Evolutionary conservation across 371 early-diverging fungal species (phyloP), one percentile per base, ranked within the genome.

Genomic region (Chytridium lagenaria): DNA sequence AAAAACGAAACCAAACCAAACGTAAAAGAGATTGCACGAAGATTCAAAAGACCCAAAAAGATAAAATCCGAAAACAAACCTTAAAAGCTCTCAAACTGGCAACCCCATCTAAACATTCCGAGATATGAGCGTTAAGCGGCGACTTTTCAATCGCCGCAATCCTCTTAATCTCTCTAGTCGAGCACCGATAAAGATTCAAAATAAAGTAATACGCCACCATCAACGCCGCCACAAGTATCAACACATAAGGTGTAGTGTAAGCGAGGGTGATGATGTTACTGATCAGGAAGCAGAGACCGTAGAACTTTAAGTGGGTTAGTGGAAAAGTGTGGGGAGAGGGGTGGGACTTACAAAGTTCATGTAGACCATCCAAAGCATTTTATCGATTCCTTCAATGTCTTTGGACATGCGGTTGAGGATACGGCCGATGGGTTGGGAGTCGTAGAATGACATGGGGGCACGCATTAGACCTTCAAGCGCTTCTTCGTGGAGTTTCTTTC

Each of bases 361-460:
- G 16, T 10, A 36, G 2, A 37, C 2, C 16, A 34, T 26, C 63
- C 63, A 63, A 12, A 63, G 28, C 28, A 3, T 26, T 31, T 73
- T 49, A 67, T 77, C 70, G 40, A 77, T 57, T 30, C 44, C 44
- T 51, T 74, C 74, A 33, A 78, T 66, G 51, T 78, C 78, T 30
- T 69, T 84, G 76, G 55, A 85, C 75, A 95, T 92, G 31, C 94
- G 85, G 75, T 94, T 92, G 68, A 95, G 82, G 68, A 95, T 90
- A 57, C 94, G 87, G 15, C 94, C 94, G n/a, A 94, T 55, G 3
- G 95, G 95, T 19, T 92, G 92, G 0, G 90, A 88, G 67, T 95
- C 94, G 80, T 92, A 94, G 76, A 93, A 95, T 0, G 89, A 81
- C 64, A 93, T 84, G 16, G 92, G 92, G 0, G 94, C 90, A 23